These are phyloP conservation scores for Skeletonema menzelii DNA, from an alignment of 108 stramenopile genomes.

Conservation along the genomic window DNA sequence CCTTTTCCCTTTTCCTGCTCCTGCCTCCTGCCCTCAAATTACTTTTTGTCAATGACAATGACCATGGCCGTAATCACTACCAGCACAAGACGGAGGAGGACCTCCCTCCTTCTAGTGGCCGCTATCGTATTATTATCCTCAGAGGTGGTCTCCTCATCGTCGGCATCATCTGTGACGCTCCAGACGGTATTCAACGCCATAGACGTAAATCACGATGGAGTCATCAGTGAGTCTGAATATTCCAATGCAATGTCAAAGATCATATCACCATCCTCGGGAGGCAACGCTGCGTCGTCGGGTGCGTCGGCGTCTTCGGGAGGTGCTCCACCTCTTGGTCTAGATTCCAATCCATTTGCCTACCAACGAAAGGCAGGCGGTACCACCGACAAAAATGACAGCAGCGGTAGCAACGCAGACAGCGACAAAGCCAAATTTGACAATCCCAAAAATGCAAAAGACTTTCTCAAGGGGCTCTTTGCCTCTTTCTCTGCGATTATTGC, in stretches of 20 bases:
- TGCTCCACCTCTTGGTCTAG: constrained; percentile 42
- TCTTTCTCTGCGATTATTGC: constrained; percentile 93
- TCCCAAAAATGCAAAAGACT: constrained; percentile 34
- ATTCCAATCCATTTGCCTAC: constrained; percentile 36
- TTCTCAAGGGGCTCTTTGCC: constrained; percentile 67
- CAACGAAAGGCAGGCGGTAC: constrained; percentile 3
- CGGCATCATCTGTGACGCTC: background rate
- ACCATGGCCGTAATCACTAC: background rate
- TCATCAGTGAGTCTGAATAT: constrained; percentile 2
- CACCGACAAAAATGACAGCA: background rate
- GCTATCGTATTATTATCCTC: background rate
- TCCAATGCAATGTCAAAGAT: background rate
- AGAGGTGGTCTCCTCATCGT: background rate
- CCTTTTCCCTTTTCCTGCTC: no score
- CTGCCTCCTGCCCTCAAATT: no score
- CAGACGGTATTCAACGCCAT: background rate
- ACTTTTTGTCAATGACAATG: background rate
- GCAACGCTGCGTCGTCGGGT: background rate
- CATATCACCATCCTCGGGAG: background rate
- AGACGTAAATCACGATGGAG: background rate
- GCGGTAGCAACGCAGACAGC: background rate
- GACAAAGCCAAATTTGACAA: constrained; percentile 32
- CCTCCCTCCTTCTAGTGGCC: background rate
- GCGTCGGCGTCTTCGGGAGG: background rate
- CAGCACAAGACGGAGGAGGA: background rate